Evolutionary conservation across 208 protist species (phyloP), one percentile per base, ranked within the genome.

Genomic region (Dictyostelium gargantuum): DNA sequence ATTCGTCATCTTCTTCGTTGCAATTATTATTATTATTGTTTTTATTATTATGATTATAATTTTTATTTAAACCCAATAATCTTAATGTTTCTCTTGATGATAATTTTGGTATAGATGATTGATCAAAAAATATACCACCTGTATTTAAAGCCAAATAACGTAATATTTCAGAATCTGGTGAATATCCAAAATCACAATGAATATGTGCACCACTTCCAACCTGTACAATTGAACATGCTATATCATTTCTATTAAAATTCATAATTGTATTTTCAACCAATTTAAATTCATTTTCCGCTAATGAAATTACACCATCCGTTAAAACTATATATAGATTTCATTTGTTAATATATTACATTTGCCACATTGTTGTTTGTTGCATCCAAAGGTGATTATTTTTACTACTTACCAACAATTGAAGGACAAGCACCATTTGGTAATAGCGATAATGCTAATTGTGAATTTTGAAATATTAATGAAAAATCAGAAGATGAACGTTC

Each of bases 141-240:
- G 82, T 89, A 17, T 44, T 63, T 13, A 38, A 35, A 5, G 68
- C n/a, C n/a, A 89, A 29, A 40, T 79, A 89, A 76, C 68, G 48
- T 0, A 89, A 13, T 26, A 79, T 46, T 3, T 89, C 82, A 3
- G 82, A 66, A 50, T 89, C 68, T 13, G 82, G 82, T 46, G 82
- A 48, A 52, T 89, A 89, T 3, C 82, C 82, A 89, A 68, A 89
- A 73, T 89, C 68, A 66, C 48, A 52, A 46, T 79, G 68, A 29
- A 42, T 48, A 56, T 89, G 52, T 2, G 66, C 66, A 38, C 82
- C 82, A 50, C 68, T 79, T 26, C 82, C 82, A 32, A 89, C 68
- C 4, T 89, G 82, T 29, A 89, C 50, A 44, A 89, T 56, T 21
- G 73, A 42, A 50, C 70, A 61, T 35, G 50, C 23, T 52, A 63